Conservation (phyloP, 805 yeast genomes). For the Lipomyces yamanashiensis region DNA sequence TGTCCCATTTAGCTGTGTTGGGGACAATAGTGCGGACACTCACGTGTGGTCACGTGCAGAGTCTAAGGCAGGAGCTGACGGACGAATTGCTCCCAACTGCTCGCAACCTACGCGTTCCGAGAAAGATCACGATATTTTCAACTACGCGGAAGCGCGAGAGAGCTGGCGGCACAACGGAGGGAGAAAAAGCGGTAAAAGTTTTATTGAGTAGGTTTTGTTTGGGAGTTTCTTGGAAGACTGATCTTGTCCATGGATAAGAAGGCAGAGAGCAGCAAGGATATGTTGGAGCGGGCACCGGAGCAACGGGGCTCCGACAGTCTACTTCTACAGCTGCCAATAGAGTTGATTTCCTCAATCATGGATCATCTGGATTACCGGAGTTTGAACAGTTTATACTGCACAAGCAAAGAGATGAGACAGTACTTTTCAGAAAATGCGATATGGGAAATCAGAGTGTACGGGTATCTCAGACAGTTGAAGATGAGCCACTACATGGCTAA, state of each 20-base stretch:
- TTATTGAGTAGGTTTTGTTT: too few species aligned
- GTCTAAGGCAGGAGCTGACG: background rate
- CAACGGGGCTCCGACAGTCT: background rate
- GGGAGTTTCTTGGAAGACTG: too few species aligned
- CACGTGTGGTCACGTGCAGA: conserved; percentile 1
- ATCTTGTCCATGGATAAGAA: too few species aligned
- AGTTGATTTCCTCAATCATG: background rate
- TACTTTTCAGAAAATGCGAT: background rate
- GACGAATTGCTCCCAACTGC: too few species aligned
- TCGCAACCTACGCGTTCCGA: too few species aligned
- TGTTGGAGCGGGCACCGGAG: too few species aligned
- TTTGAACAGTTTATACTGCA: background rate
- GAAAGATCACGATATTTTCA: background rate
- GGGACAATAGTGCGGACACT: background rate
- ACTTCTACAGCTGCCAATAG: background rate
- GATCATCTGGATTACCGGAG: background rate
- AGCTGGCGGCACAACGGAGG: too few species aligned
- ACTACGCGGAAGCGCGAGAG: too few species aligned
- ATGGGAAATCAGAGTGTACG: background rate
- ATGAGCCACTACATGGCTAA: background rate
- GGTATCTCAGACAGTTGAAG: background rate
- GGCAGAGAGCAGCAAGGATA: too few species aligned
- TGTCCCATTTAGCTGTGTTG: too few species aligned
- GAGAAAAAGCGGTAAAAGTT: too few species aligned
- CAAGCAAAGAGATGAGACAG: background rate